Conservation (phyloP, 2,329 filamentous ascomycete species). For the Xylogone sp. region DNA sequence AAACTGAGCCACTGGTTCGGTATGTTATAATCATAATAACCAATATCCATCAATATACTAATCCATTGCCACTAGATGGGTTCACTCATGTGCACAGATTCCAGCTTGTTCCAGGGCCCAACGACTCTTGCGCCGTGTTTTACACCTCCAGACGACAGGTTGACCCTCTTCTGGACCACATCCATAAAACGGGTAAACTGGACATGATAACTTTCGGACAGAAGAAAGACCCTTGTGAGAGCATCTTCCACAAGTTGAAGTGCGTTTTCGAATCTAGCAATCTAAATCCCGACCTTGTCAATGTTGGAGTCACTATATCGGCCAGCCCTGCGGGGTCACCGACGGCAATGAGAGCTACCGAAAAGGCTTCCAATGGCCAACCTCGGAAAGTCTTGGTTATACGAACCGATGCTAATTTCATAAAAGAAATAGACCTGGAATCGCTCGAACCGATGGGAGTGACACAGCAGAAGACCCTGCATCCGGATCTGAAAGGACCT, state of each 20-base stretch:
- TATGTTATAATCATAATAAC: conserved; percentile 54
- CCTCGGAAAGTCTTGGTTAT: conserved; percentile 5
- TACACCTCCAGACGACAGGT: conserved; percentile 71
- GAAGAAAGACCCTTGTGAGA: conserved; percentile 69
- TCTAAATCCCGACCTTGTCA: conserved; percentile 38
- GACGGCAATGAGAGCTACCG: conserved; percentile 9
- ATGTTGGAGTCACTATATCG: conserved; percentile 64
- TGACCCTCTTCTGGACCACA: conserved; percentile 56
- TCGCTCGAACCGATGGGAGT: conserved; percentile 70
- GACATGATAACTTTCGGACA: conserved; percentile 64
- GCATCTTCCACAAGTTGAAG: conserved; percentile 69
- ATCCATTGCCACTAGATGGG: conserved; percentile 80
- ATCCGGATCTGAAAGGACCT: conserved; percentile 65
- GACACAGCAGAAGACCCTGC: conserved; percentile 56
- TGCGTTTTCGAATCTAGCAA: conserved; percentile 42
- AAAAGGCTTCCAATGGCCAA: conserved; percentile 1
- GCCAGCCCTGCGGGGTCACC: conserved; percentile 58
- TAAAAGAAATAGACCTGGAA: conserved; percentile 62
- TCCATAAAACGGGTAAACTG: conserved; percentile 56
- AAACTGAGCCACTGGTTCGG: conserved; percentile 34
- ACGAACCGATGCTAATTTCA: conserved; percentile 49
- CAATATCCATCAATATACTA: conserved; percentile 52
- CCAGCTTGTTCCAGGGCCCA: conserved; percentile 50
- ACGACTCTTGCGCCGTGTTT: conserved; percentile 43
- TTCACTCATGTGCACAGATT: conserved; percentile 70